Evolutionary conservation across 2,329 filamentous ascomycete species (phyloP), one percentile per base, ranked within the genome.

Genomic region (Apiospora kogelbergensis): DNA sequence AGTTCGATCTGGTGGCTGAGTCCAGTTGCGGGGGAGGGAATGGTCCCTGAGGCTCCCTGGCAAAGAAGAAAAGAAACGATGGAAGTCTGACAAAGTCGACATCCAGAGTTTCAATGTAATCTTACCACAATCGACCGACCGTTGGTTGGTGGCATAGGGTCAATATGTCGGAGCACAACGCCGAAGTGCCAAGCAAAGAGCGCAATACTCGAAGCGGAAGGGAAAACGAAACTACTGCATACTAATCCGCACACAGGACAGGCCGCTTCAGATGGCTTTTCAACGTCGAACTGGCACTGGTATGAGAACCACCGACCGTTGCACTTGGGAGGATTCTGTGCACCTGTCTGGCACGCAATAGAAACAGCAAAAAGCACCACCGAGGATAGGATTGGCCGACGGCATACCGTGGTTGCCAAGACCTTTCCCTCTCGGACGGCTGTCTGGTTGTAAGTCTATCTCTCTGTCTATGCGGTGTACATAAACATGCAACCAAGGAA

Each of bases 21-120:
- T 33, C 20, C 17, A 60, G 26, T 60, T 60, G 53, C 53, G 53
- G 53, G 53, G 53, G 26, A 37, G 53, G 30, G 5, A 37, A 60
- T 26, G 53, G 53, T 60, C 53, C 30, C 30, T 60, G 53, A 37
- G 53, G 53, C 53, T 60, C 53, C 53, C 53, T 60, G 53, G 30
- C 53, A 37, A 60, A 60, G 53, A 60, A 60, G 53, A 26, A 60
- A 60, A 60, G 53, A 60, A 60, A 60, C 53, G 30, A 60, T 60
- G 30, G 53, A 37, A 37, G 30, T 60, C 37, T 60, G 53, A 22
- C 26, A 60, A 60, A 60, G 53, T 37, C 30, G 15, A 60, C 30
- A 37, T 60, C 53, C 53, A 60, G 53, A 37, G 53, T 33, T 37
- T 30, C 48, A 57, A 57, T 33, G 48, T 24, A 57, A 57, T 57